Base-by-base conservation (phyloP, 148 eudicot species). In the Fallopia convolvulus region DNA sequence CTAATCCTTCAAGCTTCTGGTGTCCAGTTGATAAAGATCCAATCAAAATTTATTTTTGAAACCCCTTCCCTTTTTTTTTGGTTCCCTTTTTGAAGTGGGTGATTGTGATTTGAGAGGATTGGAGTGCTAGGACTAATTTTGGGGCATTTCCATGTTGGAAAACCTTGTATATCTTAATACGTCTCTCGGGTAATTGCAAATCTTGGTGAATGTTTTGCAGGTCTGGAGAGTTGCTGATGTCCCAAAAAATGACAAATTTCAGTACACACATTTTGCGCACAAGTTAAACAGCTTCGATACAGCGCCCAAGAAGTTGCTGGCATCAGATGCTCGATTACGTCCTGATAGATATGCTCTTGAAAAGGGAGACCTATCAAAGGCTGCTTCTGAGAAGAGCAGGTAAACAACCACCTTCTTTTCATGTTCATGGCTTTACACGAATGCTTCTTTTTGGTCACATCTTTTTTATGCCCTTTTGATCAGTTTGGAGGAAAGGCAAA, bases 291-390 rank as follows among this genome's bases (percentile, higher is more conserved):
- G 95, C 85, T 89, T 89, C 42, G 89, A 86, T 42, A 91, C 91
- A 76, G 95, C 95, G 1, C 95, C 95, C 11, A 91, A 85, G 80
- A 87, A 89, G 75, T 81, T 91, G 66, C 63, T 91, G 80, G 84
- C 95, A 52, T 91, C 95, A 56, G 95, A 91, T 89, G 87, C 95
- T 56, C 95, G 95, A 48, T 72, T 91, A 47, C 92, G 95, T 30
- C 91, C 95, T 0, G 95, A 91, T 80, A 82, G 95, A 78, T 86
- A 81, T 78, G 95, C 95, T 58, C 95, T 91, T 83, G 95, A 91
- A 80, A 84, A 84, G 66, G 91, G 91, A 21, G 92, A 91, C 76
- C 48, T 89, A 48, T 81, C 95, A 55, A 91, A 87, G 79, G 85
- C 95, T 81, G 92, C 90, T 75, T 74, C 91, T 13, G 92, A 86